Conservation (phyloP, 768 basidiomycete species). For the Pleurotus salmoneostramineus region DNA sequence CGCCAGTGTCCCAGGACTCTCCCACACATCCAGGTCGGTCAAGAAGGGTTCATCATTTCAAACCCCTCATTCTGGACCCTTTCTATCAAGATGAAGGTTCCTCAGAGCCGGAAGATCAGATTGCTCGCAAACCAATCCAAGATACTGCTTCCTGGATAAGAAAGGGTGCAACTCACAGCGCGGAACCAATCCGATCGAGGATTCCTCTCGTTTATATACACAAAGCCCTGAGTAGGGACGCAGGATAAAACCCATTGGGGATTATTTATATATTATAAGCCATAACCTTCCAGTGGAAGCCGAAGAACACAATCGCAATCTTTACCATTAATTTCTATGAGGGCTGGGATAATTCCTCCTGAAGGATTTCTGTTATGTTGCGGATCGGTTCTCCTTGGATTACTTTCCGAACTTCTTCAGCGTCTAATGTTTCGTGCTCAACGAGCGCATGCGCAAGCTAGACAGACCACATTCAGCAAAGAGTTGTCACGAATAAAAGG, state of each 20-base stretch:
- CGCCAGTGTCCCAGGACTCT: background rate
- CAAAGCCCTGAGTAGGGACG: constrained; percentile 2
- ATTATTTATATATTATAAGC: background rate
- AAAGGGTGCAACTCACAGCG: background rate
- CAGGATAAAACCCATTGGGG: background rate
- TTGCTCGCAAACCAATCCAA: constrained; percentile 5
- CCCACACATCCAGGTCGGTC: no score
- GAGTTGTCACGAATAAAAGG: constrained; percentile 9
- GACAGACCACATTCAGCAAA: constrained; percentile 5
- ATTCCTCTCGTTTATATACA: background rate
- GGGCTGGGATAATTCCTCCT: constrained; percentile 45
- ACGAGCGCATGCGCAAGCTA: constrained; percentile 90
- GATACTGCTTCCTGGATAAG: background rate
- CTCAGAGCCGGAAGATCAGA: constrained; percentile 3
- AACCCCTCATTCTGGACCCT: background rate
- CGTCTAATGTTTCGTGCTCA: constrained; percentile 90
- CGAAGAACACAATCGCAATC: background rate
- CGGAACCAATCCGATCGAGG: constrained; percentile 7
- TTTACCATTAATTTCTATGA: constrained; percentile 1
- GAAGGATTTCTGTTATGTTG: constrained; percentile 59
- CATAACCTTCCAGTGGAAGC: background rate
- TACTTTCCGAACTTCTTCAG: constrained; percentile 83
- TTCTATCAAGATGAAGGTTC: background rate
- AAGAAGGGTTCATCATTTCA: no score
- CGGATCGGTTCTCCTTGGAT: constrained; percentile 81